Base-by-base conservation (phyloP, 192 early-diverging fungal genomes). In the Dissophora ornata region DNA sequence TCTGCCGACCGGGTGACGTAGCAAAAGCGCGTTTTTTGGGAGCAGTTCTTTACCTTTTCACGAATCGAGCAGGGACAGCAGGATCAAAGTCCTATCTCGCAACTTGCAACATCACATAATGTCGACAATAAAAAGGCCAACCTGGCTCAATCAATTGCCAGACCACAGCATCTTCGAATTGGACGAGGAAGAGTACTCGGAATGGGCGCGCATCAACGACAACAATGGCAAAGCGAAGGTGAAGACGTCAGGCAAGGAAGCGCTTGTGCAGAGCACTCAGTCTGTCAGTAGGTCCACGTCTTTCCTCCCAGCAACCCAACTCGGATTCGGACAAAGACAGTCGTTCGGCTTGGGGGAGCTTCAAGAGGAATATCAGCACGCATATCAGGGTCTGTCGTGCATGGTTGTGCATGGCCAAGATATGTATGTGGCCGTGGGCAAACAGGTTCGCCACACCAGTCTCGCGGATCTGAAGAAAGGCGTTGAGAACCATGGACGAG, bases 401-500 rank as follows among this genome's bases (percentile, higher is more conserved):
- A 69, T 83, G 59, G 80, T 60, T 18, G 49, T 87, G 12, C 83
- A 84, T 51, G 88, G 81, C 8, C 85, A 85, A 16, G 88, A 89
- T 55, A 55, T 91, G 12, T 89, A 87, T 75, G 77, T 89, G 9
- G 88, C 89, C 1, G 80, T 90, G 1, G 84, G 87, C 0, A 53
- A 59, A 29, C 81, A 86, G 33, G 79, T 91, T 45, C 82, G 90
- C n/a, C 81, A 82, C 51, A 80, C 89, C 40, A 88, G 80, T 44
- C 78, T 91, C 4, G 86, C 81, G 44, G 84, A 84, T 10, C 84
- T 87, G 58, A 91, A 91, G 49, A 84, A 87, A 53, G 74, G 85
- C 12, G 89, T 83, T 62, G 80, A 88, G 41, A 73, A 81, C 55
- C 68, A 60, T 29, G 60, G 62, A 15, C 67, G 47, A 10, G 55